These are phyloP conservation scores for Aegle marmelos DNA, from an alignment of 345 rosid species.

Conservation along the genomic window DNA sequence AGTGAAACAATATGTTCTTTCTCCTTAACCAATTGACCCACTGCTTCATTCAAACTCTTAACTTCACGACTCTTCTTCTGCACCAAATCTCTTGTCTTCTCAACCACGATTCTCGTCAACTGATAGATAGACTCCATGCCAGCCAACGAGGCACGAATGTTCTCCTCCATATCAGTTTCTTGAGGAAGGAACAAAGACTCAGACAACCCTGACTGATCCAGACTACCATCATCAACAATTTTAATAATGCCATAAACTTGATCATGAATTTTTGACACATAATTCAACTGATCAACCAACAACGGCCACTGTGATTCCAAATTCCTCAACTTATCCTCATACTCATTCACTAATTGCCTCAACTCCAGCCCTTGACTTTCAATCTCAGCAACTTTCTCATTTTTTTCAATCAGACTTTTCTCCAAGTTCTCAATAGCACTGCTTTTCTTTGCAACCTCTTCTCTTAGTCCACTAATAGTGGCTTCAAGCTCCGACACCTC, in stretches of 20 bases:
- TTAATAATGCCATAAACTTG: slow-evolving; percentile 54
- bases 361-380: slow-evolving; percentile 61
- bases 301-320: slow-evolving; percentile 70
- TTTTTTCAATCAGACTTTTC: slow-evolving; percentile 54
- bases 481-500: slow-evolving; percentile 98
- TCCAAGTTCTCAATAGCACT: slow-evolving; percentile 50
- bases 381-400: slow-evolving; percentile 44
- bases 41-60: slow-evolving; percentile 68
- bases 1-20: slow-evolving; percentile 86
- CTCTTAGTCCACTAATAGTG: slow-evolving; percentile 63
- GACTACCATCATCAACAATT: slow-evolving; percentile 55
- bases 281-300: slow-evolving; percentile 78
- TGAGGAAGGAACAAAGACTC: slow-evolving; percentile 88
- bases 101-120: slow-evolving; percentile 56
- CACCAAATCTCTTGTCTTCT: slow-evolving; percentile 55
- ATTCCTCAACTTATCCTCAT: slow-evolving; percentile 64
- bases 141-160: slow-evolving; percentile 79
- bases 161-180: slow-evolving; percentile 80
- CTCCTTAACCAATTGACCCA: slow-evolving; percentile 68
- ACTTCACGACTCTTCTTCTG: slow-evolving; percentile 64
- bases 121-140: slow-evolving; percentile 89
- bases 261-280: slow-evolving; percentile 75
- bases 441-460: slow-evolving; percentile 64
- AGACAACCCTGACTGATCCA: slow-evolving; percentile 66
- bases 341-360: slow-evolving; percentile 64